Percentiles rank a stretch among this genome's conserved stretches.
Evolutionary conservation across 1,284 basidiomycete species (phyloP).

Genomic region (Rhizopogon parksii): DNA sequence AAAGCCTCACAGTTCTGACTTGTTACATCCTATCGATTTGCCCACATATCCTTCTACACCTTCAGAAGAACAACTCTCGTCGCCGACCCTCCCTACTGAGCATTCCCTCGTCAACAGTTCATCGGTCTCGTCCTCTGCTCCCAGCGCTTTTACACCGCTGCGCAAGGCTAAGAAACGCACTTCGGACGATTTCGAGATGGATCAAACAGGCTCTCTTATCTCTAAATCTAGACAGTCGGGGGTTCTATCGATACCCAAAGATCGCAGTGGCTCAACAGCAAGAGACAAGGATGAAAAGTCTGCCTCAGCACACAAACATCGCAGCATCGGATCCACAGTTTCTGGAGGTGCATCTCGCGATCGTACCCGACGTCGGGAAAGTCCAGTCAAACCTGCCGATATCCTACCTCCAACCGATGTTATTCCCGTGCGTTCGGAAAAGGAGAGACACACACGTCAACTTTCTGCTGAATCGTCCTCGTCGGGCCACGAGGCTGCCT

Average conservation of each 20-base stretch:
- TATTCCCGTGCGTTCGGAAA: slow-evolving; percentile 30
- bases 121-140: slow-evolving; percentile 41
- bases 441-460: slow-evolving; percentile 52
- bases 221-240: slow-evolving; percentile 50
- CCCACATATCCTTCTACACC: slow-evolving; percentile 24
- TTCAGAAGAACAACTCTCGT: slow-evolving; percentile 23
- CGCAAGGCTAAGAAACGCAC: slow-evolving; percentile 67
- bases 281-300: slow-evolving; percentile 44
- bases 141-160: slow-evolving; percentile 51
- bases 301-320: slow-evolving; percentile 55
- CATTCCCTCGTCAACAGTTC: slow-evolving; percentile 24
- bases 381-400: slow-evolving; percentile 31
- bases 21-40: slow-evolving; percentile 30
- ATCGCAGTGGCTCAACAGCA: slow-evolving; percentile 21
- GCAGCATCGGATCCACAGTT: slow-evolving; percentile 56
- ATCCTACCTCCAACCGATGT: slow-evolving; percentile 13
- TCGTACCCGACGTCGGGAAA: slow-evolving; percentile 57
- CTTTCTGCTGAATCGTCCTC: slow-evolving; percentile 62
- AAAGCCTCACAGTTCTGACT: slow-evolving; percentile 36
- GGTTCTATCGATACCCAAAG: slow-evolving; percentile 25
- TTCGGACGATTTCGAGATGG: slow-evolving; percentile 77
- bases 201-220: slow-evolving; percentile 55
- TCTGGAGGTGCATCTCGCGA: slow-evolving; percentile 33
- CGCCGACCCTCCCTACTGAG: slow-evolving; percentile 23
- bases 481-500: slow-evolving; percentile 46